Evolutionary conservation across 257 asterid genomes (phyloP), one percentile per base, ranked within the genome.

Genomic region (Scutellaria galericulata): DNA sequence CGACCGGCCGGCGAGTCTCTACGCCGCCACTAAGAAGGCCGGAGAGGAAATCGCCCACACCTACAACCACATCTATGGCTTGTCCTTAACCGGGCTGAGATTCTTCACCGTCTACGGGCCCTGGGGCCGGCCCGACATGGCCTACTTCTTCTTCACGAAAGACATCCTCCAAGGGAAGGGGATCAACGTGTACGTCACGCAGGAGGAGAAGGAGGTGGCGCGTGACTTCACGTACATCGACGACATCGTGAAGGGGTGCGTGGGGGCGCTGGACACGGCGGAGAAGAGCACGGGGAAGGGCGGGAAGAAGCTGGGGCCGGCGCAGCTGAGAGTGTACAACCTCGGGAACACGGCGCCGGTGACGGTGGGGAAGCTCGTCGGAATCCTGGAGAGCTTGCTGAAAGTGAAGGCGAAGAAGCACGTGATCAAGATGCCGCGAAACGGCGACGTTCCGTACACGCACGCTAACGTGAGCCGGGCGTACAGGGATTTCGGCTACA

Each of bases 151-250:
- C 83, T 93, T 93, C 91, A 93, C 98, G 0, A 91, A 91, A 52
- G 97, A 91, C 3, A 91, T 93, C 24, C 74, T 91, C 5, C 97
- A 91, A 1, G 84, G 94, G 0, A 89, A 93, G 60, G 68, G 87
- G 1, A 84, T 93, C 3, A 89, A 88, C 52, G 86, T 93, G 3
- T 93, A 93, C 71, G 89, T 84, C 1, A 84, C 96, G 1, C 89
- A 73, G 42, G 96, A 91, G 2, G 89, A 81, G 7, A 88, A 84
- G 61, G 98, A 91, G 82, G 98, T 93, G 86, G 98, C 97, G 86
- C 98, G 98, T 84, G 98, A 93, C 81, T 93, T 93, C 88, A 93
- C 98, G 31, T 93, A 86, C 91, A 91, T 93, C 10, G 98, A 93
- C 51, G 98, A 93, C 40, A 74, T 93, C 1, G 98, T 89, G 8